A percentile compares a stretch with the other conserved stretches of the same genome.
Conservation (phyloP, 805 yeast species). For the Ogataea thermomethanolica region DNA sequence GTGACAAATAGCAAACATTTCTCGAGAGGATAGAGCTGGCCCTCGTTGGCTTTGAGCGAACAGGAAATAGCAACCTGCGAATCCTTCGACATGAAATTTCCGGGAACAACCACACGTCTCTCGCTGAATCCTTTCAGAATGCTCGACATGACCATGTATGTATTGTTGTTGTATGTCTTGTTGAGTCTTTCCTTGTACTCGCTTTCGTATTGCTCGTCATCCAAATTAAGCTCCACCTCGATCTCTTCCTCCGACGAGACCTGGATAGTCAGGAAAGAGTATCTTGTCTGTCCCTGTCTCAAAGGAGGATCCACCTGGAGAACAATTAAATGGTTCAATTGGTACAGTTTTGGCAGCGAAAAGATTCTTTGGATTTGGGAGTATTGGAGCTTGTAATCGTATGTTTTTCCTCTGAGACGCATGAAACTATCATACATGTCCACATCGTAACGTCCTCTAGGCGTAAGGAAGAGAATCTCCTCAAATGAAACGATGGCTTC, state of each 20-base stretch:
- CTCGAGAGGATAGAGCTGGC: conserved; percentile 89
- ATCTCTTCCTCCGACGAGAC: conserved; percentile 86
- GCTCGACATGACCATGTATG: conserved; percentile 83
- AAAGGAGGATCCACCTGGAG: conserved; percentile 95
- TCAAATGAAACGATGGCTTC: conserved; percentile 92
- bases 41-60: conserved; percentile 93
- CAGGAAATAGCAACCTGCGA: conserved; percentile 86
- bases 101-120: conserved; percentile 80
- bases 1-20: conserved; percentile 87
- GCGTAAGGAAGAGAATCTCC: conserved; percentile 89
- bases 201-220: conserved; percentile 73
- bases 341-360: conserved; percentile 92
- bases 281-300: conserved; percentile 97
- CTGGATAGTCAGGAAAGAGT: conserved; percentile 88
- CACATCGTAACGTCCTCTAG: conserved; percentile 97
- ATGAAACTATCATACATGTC: conserved; percentile 86
- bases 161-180: conserved; percentile 68
- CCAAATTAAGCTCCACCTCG: conserved; percentile 82
- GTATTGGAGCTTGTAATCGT: conserved; percentile 93
- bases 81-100: conserved; percentile 70
- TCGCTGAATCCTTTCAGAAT: conserved; percentile 88
- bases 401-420: conserved; percentile 94
- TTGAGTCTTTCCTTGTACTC: conserved; percentile 73
- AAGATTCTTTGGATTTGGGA: conserved; percentile 87
- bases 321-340: conserved; percentile 80